A percentile compares a stretch with the other conserved stretches of the same genome.
Evolutionary conservation across 257 asterid genomes (phyloP).

Genomic region (Salvia rosmarinus): DNA sequence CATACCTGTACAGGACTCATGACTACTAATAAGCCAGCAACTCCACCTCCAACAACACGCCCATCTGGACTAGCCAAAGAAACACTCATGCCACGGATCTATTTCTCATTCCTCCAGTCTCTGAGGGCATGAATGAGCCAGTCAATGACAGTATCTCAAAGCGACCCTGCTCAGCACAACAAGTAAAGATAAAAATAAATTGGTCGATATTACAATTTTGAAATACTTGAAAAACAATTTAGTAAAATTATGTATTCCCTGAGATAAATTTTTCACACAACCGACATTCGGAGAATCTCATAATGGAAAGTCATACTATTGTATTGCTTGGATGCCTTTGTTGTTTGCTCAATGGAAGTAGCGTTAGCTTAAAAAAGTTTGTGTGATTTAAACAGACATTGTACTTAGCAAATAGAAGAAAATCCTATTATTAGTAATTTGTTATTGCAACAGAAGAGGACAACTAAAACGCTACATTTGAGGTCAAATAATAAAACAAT

Average conservation of each 20-base stretch:
- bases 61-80: slow-evolving; percentile 93
- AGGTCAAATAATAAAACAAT: slow-evolving; percentile 4
- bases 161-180: slow-evolving; percentile 59
- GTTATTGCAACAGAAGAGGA: background rate
- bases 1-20: slow-evolving; percentile 86
- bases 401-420: background rate
- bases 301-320: background rate
- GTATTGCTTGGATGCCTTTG: background rate
- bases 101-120: slow-evolving; percentile 84
- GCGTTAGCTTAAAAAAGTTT: background rate
- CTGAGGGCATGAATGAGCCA: slow-evolving; percentile 89
- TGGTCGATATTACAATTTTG: background rate
- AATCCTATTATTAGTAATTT: background rate
- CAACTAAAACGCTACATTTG: background rate
- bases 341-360: background rate
- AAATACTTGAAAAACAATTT: background rate
- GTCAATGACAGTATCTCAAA: slow-evolving; percentile 90
- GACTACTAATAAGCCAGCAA: slow-evolving; percentile 89
- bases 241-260: background rate
- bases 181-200: background rate
- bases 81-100: slow-evolving; percentile 94
- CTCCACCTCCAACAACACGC: slow-evolving; percentile 94
- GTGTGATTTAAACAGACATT: background rate
- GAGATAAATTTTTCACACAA: background rate
- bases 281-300: background rate